A percentile compares a stretch with the other conserved stretches of the same genome.
Conservation (phyloP, 495 filamentous ascomycete genomes). For the Penicillium pulvis region DNA sequence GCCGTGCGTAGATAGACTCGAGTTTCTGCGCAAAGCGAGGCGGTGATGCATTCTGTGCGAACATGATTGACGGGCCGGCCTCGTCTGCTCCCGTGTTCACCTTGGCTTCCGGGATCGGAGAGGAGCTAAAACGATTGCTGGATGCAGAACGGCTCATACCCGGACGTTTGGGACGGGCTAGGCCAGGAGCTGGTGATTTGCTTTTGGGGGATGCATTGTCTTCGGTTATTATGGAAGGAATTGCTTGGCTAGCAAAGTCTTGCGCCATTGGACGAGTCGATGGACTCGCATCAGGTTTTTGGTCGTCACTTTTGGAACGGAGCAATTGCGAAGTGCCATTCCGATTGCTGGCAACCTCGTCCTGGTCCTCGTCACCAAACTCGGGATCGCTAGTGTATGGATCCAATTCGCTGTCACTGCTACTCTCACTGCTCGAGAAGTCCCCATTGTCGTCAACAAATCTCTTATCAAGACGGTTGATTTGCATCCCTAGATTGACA, state of each 20-base stretch:
- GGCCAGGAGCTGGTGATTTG: conserved; percentile 18
- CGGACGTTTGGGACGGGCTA: conserved; percentile 24
- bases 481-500: conserved; percentile 73
- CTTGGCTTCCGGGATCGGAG: conserved; percentile 71
- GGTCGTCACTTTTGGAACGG: conserved; percentile 28
- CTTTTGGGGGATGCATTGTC: conserved; percentile 43
- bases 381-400: conserved; percentile 38
- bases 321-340: conserved; percentile 11
- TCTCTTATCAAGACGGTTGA: conserved; percentile 58
- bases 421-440: conserved; percentile 50
- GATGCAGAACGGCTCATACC: conserved; percentile 37
- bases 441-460: conserved; percentile 52
- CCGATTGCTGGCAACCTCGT: conserved; percentile 7
- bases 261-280: conserved; percentile 18
- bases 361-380: conserved; percentile 39
- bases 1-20: conserved; percentile 59
- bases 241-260: conserved; percentile 21
- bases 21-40: conserved; percentile 31
- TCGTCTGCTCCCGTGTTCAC: conserved; percentile 58
- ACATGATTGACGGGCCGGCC: conserved; percentile 76
- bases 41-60: conserved; percentile 56
- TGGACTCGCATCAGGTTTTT: conserved; percentile 16
- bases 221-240: conserved; percentile 51
- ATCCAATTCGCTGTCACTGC: conserved; percentile 47
- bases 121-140: conserved; percentile 66